These are phyloP conservation scores for Solanum clarkiae DNA, from an alignment of 257 asterid genomes.

Conservation along the genomic window DNA sequence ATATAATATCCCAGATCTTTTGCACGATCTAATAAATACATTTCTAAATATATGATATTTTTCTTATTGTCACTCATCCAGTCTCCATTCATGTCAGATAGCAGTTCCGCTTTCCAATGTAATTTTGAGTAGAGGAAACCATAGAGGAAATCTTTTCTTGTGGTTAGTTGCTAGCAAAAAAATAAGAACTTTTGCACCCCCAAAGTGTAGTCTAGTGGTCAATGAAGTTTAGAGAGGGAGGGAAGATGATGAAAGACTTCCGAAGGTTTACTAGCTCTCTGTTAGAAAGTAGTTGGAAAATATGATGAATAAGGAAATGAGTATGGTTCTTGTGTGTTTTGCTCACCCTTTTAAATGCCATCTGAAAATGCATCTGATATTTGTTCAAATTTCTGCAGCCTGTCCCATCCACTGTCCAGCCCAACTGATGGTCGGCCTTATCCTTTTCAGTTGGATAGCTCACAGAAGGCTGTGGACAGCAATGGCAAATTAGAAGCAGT, in stretches of 20 bases:
- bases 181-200: neutral
- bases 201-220: neutral
- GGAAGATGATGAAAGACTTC: neutral
- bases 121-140: neutral
- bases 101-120: neutral
- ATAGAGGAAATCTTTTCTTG: neutral
- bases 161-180: neutral
- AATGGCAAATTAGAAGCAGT: slow-evolving; percentile 28
- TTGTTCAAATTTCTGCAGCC: slow-evolving; percentile 29
- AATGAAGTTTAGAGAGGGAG: neutral
- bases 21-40: neutral
- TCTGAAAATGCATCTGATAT: neutral
- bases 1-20: neutral
- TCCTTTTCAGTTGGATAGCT: slow-evolving; percentile 18
- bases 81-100: neutral
- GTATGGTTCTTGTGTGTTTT: neutral
- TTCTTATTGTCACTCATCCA: neutral
- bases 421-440: slow-evolving; percentile 10
- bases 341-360: neutral
- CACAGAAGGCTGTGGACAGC: slow-evolving; percentile 16
- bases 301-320: neutral
- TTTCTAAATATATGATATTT: neutral
- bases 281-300: neutral
- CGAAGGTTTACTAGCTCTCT: neutral
- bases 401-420: slow-evolving; percentile 7